Conservation (phyloP, 2,329 filamentous ascomycete genomes). For the Arthrinium phaeospermum region DNA sequence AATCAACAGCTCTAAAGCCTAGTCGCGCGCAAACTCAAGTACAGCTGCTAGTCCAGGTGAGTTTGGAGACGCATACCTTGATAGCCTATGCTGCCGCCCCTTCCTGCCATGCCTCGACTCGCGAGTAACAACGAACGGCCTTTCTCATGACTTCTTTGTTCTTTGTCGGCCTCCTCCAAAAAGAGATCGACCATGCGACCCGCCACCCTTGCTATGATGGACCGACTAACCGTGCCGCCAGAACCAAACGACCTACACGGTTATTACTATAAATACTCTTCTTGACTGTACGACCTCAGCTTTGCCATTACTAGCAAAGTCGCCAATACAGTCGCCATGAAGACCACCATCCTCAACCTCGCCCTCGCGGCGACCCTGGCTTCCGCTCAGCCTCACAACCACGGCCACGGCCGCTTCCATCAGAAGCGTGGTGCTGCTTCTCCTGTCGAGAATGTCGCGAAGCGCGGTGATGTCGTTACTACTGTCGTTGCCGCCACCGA, state of each 20-base stretch:
- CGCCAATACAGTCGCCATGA: conserved; percentile 45
- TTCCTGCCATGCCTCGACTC: background rate
- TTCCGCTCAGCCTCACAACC: conserved; percentile 63
- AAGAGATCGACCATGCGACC: conserved; percentile 4
- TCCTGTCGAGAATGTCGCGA: conserved; percentile 55
- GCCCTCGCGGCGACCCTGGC: conserved; percentile 60
- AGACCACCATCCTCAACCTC: conserved; percentile 51
- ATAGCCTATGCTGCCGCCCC: background rate
- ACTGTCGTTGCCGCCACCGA: conserved; percentile 66
- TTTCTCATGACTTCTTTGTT: conserved; percentile 2
- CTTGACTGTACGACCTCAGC: background rate
- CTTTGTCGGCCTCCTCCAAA: background rate
- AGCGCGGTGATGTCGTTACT: conserved; percentile 54
- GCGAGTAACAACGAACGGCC: background rate
- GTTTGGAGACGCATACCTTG: background rate
- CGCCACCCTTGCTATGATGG: background rate
- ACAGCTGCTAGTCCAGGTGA: background rate
- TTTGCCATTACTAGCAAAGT: background rate
- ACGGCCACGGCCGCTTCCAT: conserved; percentile 65
- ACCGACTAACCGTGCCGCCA: background rate
- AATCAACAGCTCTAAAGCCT: background rate
- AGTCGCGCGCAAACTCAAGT: background rate
- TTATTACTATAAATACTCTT: background rate
- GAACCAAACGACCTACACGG: background rate
- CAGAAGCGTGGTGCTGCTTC: conserved; percentile 59